These are phyloP conservation scores for Podospora didyma DNA, from an alignment of 495 filamentous ascomycete species.

Conservation along the genomic window DNA sequence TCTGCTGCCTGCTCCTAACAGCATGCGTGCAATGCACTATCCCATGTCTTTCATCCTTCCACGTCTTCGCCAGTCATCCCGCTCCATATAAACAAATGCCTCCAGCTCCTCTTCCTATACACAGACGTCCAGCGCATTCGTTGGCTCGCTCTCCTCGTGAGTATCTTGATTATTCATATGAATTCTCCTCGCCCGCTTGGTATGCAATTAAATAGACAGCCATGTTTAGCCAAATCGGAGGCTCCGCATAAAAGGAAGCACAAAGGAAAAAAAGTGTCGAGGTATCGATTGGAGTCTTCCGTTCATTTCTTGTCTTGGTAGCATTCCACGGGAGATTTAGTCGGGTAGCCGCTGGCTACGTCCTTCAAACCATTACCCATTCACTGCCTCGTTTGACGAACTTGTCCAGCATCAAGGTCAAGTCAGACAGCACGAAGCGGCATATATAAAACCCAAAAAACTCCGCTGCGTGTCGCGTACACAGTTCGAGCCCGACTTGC, in stretches of 20 bases:
- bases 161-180: not conserved
- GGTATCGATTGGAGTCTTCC: conserved; percentile 13
- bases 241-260: not conserved
- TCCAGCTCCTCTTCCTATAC: not conserved
- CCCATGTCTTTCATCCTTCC: not conserved
- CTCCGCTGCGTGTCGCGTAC: conserved; percentile 88
- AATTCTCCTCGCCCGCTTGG: not conserved
- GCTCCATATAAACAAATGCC: not conserved
- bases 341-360: too few species aligned
- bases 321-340: not conserved
- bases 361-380: conserved; percentile 66
- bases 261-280: too few species aligned
- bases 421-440: conserved; percentile 83
- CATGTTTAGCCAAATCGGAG: not conserved
- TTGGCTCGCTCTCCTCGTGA: not conserved
- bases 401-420: conserved; percentile 87
- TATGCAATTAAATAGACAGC: conserved; percentile 1
- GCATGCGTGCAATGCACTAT: too few species aligned
- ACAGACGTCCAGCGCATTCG: not conserved
- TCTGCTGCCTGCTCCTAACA: too few species aligned
- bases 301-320: too few species aligned
- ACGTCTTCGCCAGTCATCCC: too few species aligned
- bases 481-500: conserved; percentile 89
- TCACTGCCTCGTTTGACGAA: conserved; percentile 94
- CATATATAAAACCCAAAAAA: conserved; percentile 98